phyloP scores from a whole-genome alignment of 805 yeast species.

The Saturnispora hagleri region DNA sequence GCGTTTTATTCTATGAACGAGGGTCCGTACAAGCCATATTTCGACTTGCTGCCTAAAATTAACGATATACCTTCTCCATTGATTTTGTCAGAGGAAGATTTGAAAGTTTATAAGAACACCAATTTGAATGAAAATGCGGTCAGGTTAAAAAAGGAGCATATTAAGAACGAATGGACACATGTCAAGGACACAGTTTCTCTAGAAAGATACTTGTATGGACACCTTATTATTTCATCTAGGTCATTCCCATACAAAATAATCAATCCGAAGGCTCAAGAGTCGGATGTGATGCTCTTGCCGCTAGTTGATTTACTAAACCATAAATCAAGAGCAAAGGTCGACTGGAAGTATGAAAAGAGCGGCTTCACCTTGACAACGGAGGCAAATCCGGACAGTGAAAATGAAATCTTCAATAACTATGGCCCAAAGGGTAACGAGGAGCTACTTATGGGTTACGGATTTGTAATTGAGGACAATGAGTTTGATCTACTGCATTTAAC shows the following conservation, averaged over 20 bases:
- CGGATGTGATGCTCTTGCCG: conserved; percentile 55
- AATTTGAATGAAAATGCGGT: conserved; percentile 54
- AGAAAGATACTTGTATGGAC: conserved; percentile 66
- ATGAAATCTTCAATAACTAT: conserved; percentile 60
- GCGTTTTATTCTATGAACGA: conserved; percentile 13
- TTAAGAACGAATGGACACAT: conserved; percentile 47
- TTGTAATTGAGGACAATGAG: conserved; percentile 46
- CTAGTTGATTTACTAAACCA: conserved; percentile 76
- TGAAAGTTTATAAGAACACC: conserved; percentile 28
- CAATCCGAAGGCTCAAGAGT: conserved; percentile 16
- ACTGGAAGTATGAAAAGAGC: conserved; percentile 41
- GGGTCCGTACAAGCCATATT: conserved; percentile 30
- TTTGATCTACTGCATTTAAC: conserved; percentile 54
- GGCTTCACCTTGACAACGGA: conserved; percentile 18
- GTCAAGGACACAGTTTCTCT: conserved; percentile 25
- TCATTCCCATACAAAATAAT: conserved; percentile 68
- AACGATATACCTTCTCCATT: conserved; percentile 49
- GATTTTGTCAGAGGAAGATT: conserved; percentile 46
- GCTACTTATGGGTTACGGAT: conserved; percentile 74
- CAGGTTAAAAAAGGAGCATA: conserved; percentile 30
- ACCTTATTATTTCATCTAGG: conserved; percentile 62
- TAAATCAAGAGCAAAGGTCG: conserved; percentile 45
- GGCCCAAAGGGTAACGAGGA: conserved; percentile 87
- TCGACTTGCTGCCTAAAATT: conserved; percentile 37
- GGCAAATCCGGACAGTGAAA: neutral